phyloP scores from a whole-genome alignment of 805 yeast genomes.

The Saccharomycopsis babjevae region DNA sequence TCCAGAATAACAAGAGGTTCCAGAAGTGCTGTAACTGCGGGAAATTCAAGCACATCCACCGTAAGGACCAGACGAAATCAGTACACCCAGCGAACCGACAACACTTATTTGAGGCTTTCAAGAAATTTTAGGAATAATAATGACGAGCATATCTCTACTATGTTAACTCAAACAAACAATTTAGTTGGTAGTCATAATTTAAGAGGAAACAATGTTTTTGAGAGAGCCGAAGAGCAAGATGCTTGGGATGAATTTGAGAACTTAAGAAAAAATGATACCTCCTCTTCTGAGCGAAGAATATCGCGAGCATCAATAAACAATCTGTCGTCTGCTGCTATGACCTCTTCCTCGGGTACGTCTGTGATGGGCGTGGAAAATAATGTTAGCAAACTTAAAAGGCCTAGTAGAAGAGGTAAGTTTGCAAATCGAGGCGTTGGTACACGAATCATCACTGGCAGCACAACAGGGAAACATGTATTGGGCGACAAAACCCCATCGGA shows the following conservation, averaged over 20 bases:
- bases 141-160: background rate
- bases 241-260: conserved; percentile 15
- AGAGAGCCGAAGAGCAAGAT: conserved; percentile 18
- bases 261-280: conserved; percentile 8
- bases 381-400: conserved; percentile 21
- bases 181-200: background rate
- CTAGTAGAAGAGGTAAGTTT: conserved; percentile 19
- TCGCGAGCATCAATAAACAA: background rate
- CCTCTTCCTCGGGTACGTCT: background rate
- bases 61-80: conserved; percentile 5
- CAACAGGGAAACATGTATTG: background rate
- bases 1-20: background rate
- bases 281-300: background rate
- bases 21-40: background rate
- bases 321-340: background rate
- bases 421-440: background rate
- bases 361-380: conserved; percentile 2
- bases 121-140: conserved; percentile 1
- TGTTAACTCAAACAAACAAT: background rate
- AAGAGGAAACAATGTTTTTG: background rate
- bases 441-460: background rate
- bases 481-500: background rate
- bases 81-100: conserved; percentile 4
- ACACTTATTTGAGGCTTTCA: conserved; percentile 3
- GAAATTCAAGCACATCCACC: background rate